These are phyloP conservation scores for Podaxis pistillaris DNA, from an alignment of 768 basidiomycete species.

Conservation along the genomic window DNA sequence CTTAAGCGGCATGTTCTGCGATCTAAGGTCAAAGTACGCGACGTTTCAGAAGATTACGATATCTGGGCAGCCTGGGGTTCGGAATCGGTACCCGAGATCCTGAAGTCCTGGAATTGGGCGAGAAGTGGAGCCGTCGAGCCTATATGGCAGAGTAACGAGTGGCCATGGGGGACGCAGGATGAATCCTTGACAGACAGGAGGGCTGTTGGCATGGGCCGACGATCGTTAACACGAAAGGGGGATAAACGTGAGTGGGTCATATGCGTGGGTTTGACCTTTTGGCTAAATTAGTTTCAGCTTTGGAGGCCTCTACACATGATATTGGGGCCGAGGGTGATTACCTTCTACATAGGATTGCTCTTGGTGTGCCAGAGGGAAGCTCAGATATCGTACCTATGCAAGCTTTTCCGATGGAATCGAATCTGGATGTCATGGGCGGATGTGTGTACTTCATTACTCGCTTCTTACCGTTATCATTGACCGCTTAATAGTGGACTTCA, in stretches of 20 bases:
- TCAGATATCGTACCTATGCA: slow-evolving; percentile 73
- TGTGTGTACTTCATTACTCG: slow-evolving; percentile 48
- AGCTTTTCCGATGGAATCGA: slow-evolving; percentile 92
- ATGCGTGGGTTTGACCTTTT: neutral
- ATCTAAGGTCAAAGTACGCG: slow-evolving; percentile 81
- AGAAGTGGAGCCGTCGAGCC: slow-evolving; percentile 79
- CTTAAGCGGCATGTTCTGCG: slow-evolving; percentile 86
- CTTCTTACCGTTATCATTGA: slow-evolving; percentile 13
- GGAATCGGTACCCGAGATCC: slow-evolving; percentile 27
- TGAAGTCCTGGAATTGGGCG: slow-evolving; percentile 48
- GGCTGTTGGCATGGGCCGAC: slow-evolving; percentile 75
- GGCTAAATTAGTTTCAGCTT: slow-evolving; percentile 35
- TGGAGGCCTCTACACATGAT: slow-evolving; percentile 57
- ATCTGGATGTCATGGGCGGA: slow-evolving; percentile 93
- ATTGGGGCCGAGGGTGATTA: slow-evolving; percentile 55
- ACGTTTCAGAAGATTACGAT: slow-evolving; percentile 75
- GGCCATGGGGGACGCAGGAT: slow-evolving; percentile 64
- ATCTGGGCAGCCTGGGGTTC: slow-evolving; percentile 83
- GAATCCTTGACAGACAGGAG: slow-evolving; percentile 58
- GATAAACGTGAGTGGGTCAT: slow-evolving; percentile 59
- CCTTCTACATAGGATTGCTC: slow-evolving; percentile 71
- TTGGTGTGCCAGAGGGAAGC: slow-evolving; percentile 86
- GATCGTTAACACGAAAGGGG: slow-evolving; percentile 69
- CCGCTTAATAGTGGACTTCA: slow-evolving; percentile 70
- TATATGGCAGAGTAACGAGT: slow-evolving; percentile 51